phyloP scores from a whole-genome alignment of 2,329 filamentous ascomycete species.

The Teratosphaeria viscida region DNA sequence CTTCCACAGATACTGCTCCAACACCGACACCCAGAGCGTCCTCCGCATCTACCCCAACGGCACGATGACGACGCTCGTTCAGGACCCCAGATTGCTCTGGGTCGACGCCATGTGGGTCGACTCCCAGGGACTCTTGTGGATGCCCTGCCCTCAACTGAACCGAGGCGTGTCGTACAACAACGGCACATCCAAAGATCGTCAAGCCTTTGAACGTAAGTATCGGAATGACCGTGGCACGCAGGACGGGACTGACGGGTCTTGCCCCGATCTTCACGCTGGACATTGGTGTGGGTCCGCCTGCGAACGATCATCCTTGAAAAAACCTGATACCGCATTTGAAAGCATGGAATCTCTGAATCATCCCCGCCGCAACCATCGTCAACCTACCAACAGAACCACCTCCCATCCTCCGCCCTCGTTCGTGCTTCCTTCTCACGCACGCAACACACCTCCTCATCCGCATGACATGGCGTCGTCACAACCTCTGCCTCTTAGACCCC shows the following conservation, averaged over 20 bases:
- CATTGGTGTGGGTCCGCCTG: background rate
- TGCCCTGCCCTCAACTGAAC: background rate
- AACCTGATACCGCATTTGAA: background rate
- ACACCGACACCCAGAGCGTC: conserved; percentile 24
- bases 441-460: too few species aligned
- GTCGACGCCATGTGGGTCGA: conserved; percentile 24
- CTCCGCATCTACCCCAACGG: conserved; percentile 19
- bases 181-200: background rate
- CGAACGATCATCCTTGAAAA: background rate
- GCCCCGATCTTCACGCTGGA: background rate
- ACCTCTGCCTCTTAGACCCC: too few species aligned
- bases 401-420: too few species aligned
- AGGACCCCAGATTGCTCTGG: conserved; percentile 22
- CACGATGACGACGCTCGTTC: conserved; percentile 17
- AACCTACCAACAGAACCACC: too few species aligned
- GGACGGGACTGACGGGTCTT: background rate
- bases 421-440: too few species aligned
- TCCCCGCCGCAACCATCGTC: too few species aligned
- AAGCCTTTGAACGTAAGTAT: background rate
- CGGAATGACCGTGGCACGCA: background rate
- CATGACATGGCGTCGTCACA: too few species aligned
- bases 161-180: background rate
- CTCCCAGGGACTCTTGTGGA: background rate
- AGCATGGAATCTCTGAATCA: background rate
- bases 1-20: conserved; percentile 20